Conservation (phyloP, 2,329 filamentous ascomycete species). For the Monilinia polystroma region DNA sequence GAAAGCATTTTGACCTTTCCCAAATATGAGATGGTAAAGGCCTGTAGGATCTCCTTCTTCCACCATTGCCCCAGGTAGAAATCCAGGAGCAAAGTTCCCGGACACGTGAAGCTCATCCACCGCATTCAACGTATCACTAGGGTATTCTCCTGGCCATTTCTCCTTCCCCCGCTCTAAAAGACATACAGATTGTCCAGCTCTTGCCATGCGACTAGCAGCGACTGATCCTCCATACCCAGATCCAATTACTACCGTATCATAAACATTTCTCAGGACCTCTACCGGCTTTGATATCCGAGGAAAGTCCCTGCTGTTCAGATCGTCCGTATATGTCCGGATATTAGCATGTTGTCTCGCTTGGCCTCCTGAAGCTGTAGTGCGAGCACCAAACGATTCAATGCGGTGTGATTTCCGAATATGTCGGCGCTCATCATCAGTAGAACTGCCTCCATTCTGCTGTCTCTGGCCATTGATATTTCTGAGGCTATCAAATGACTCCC, state of each 20-base stretch:
- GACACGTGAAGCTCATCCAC: constrained; percentile 55
- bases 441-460: not conserved
- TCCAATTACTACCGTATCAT: constrained; percentile 67
- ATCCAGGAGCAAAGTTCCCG: constrained; percentile 50
- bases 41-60: constrained; percentile 56
- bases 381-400: constrained; percentile 31
- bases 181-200: constrained; percentile 59
- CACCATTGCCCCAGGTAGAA: constrained; percentile 45
- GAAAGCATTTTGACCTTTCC: constrained; percentile 60
- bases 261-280: constrained; percentile 55
- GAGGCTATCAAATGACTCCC: not conserved
- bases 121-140: constrained; percentile 48
- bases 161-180: constrained; percentile 64
- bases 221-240: constrained; percentile 68
- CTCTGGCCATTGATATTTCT: not conserved
- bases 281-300: constrained; percentile 58
- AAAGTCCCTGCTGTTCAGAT: constrained; percentile 41
- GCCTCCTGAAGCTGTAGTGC: constrained; percentile 29
- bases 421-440: constrained; percentile 2
- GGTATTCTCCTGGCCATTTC: constrained; percentile 66
- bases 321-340: constrained; percentile 38
- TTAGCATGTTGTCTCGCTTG: constrained; percentile 35
- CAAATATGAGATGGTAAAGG: constrained; percentile 62
- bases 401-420: constrained; percentile 27
- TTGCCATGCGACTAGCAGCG: constrained; percentile 63